Evolutionary conservation across 345 rosid species (phyloP).

Genomic region (Melastoma malabathricum): DNA sequence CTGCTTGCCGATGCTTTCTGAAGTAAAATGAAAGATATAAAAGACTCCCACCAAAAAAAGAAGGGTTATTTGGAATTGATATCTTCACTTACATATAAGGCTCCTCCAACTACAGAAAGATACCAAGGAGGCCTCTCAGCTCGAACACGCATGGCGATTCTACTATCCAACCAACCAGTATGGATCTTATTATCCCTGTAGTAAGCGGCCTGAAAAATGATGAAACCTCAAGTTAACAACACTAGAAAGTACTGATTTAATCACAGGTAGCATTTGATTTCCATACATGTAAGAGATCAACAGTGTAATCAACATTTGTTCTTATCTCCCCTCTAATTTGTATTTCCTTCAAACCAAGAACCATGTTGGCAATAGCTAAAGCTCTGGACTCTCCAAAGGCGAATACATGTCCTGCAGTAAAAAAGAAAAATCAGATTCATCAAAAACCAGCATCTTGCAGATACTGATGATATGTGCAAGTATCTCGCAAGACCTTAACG

Average conservation of each 20-base stretch:
- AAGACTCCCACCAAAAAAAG: neutral
- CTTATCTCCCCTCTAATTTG: conserved; percentile 98
- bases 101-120: conserved; percentile 98
- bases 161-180: conserved; percentile 99
- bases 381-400: conserved; percentile 99
- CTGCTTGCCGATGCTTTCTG: conserved; percentile 98
- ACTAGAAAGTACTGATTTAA: neutral
- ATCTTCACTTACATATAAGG: conserved; percentile 63
- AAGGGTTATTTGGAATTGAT: neutral
- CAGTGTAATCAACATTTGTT: conserved; percentile 93
- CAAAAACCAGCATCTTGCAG: no score
- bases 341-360: conserved; percentile 96
- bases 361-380: conserved; percentile 98
- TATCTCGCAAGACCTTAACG: neutral
- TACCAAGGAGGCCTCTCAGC: conserved; percentile 99
- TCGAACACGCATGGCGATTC: conserved; percentile 99
- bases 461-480: neutral
- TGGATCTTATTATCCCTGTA: conserved; percentile 94
- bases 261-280: neutral
- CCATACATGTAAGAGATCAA: conserved; percentile 88
- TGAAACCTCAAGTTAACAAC: conserved; percentile 4
- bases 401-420: conserved; percentile 73
- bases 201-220: conserved; percentile 65
- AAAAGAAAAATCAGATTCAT: conserved; percentile 2
- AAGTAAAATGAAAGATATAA: conserved; percentile 7